These are phyloP conservation scores for Aspergillus novofumigatus DNA, from an alignment of 2,329 filamentous ascomycete species.

Conservation along the genomic window DNA sequence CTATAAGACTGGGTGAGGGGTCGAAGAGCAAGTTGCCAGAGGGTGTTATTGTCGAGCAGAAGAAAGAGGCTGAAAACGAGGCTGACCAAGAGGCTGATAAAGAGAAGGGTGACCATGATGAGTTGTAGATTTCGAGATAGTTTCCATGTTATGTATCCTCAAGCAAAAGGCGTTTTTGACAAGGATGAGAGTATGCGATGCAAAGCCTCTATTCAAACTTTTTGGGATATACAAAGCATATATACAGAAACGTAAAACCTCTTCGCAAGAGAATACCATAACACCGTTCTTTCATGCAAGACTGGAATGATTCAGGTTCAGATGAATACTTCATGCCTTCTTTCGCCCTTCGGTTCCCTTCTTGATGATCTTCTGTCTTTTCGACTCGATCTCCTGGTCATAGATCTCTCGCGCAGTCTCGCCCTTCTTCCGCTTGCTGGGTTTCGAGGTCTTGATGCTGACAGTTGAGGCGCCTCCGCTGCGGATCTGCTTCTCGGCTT, in stretches of 20 bases:
- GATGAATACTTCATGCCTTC: constrained; percentile 10
- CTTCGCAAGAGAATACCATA: not conserved
- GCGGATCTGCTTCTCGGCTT: constrained; percentile 70
- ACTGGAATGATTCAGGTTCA: not conserved
- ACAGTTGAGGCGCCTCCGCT: constrained; percentile 55
- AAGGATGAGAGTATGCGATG: too few relatives aligned
- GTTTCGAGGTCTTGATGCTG: constrained; percentile 73
- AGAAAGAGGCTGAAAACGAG: constrained; percentile 5
- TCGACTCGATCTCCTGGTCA: constrained; percentile 40
- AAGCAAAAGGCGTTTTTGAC: not conserved
- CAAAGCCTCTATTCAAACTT: not conserved
- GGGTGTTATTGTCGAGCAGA: constrained; percentile 48
- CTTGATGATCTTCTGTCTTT: constrained; percentile 43
- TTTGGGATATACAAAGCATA: not conserved
- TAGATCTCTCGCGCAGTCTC: constrained; percentile 50
- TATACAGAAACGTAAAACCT: not conserved
- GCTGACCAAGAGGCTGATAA: constrained; percentile 22
- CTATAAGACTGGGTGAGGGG: constrained; percentile 85
- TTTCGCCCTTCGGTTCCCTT: constrained; percentile 41
- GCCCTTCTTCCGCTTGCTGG: constrained; percentile 66
- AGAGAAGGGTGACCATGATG: constrained; percentile 41
- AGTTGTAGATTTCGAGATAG: constrained; percentile 29
- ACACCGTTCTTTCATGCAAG: constrained; percentile 3
- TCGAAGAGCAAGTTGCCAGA: constrained; percentile 70
- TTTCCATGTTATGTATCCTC: not conserved